Evolutionary conservation across 306 rosid genomes (phyloP).

Genomic region (Inga leiocalycina): DNA sequence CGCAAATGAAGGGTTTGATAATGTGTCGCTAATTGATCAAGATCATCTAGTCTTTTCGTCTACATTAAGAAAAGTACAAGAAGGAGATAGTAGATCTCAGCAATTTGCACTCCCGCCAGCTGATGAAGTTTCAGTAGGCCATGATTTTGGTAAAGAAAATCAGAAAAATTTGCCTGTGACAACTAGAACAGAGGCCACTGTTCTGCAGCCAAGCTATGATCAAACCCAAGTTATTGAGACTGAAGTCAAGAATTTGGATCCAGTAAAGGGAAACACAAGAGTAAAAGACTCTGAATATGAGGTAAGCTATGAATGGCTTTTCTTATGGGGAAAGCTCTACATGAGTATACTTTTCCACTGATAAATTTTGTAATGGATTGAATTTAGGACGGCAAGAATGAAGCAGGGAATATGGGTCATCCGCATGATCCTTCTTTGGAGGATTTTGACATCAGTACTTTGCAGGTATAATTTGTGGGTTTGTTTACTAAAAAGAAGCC

Average conservation of each 20-base stretch:
- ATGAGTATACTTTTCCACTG: conserved; percentile 12
- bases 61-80: conserved; percentile 45
- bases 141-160: conserved; percentile 46
- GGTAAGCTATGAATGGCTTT: conserved; percentile 49
- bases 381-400: conserved; percentile 63
- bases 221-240: conserved; percentile 55
- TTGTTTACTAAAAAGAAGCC: neutral
- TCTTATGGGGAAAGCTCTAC: conserved; percentile 1
- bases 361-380: conserved; percentile 33
- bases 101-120: conserved; percentile 47
- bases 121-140: conserved; percentile 44
- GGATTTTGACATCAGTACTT: conserved; percentile 67
- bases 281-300: conserved; percentile 63
- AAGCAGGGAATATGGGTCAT: conserved; percentile 51
- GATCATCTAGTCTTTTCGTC: conserved; percentile 59
- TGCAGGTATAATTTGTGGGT: conserved; percentile 68
- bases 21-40: conserved; percentile 78
- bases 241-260: conserved; percentile 60
- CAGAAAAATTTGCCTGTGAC: conserved; percentile 52
- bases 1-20: conserved; percentile 76
- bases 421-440: conserved; percentile 61
- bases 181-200: conserved; percentile 40
- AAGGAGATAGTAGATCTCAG: conserved; percentile 45
- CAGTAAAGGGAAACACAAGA: conserved; percentile 59
- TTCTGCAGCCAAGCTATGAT: conserved; percentile 50